Evolutionary conservation across 345 rosid genomes (phyloP).

Genomic region (Draba incana): DNA sequence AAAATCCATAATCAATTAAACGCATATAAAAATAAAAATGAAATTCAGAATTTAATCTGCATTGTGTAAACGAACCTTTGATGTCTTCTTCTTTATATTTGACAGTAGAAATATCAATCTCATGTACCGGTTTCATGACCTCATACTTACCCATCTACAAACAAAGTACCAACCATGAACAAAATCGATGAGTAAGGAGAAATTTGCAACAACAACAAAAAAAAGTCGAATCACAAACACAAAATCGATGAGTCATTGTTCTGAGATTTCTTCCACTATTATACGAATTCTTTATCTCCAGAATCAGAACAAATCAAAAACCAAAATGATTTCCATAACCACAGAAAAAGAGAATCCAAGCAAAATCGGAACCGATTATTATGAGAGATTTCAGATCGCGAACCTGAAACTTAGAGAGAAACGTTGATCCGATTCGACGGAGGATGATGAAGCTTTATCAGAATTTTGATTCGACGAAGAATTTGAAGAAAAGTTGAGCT

Average conservation of each 20-base stretch:
- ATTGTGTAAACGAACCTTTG: conserved; percentile 47
- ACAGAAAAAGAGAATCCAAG: too few relatives aligned
- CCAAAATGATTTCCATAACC: too few relatives aligned
- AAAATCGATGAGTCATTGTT: conserved; percentile 8
- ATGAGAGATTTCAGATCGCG: background rate
- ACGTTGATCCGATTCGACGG: conserved; percentile 24
- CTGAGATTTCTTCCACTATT: background rate
- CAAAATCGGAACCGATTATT: background rate
- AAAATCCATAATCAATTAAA: too few relatives aligned
- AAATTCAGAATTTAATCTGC: too few relatives aligned
- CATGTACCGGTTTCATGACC: conserved; percentile 55
- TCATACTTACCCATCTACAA: conserved; percentile 64
- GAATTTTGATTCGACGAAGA: background rate
- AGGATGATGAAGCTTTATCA: conserved; percentile 10
- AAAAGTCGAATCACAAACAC: background rate
- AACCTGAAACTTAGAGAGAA: conserved; percentile 7
- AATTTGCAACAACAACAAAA: background rate
- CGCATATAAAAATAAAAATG: too few relatives aligned
- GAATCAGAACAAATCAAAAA: too few relatives aligned
- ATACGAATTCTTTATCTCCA: too few relatives aligned
- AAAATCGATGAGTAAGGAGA: background rate
- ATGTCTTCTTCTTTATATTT: conserved; percentile 53
- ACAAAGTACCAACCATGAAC: background rate
- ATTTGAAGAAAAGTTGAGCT: conserved; percentile 23
- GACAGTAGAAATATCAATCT: conserved; percentile 59